Evolutionary conservation across 164 flowering plant species (phyloP).

Genomic region (Nymphaea colorata): DNA sequence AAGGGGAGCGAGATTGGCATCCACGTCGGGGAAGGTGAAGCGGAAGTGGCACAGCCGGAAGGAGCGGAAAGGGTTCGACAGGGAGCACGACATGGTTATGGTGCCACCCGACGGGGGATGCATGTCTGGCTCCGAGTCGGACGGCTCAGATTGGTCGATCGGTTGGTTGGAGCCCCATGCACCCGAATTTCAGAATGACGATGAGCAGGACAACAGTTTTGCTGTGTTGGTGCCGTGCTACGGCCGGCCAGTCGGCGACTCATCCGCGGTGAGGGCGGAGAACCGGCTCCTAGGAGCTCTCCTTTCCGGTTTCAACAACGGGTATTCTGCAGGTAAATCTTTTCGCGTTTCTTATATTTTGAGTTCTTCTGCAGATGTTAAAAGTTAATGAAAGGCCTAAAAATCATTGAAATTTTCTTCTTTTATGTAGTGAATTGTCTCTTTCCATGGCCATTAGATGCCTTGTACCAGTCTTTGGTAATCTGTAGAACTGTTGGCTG

Average conservation of each 20-base stretch:
- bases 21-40: slow-evolving; percentile 44
- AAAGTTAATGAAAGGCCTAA: too few relatives aligned
- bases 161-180: slow-evolving; percentile 95
- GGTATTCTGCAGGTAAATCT: slow-evolving; percentile 43
- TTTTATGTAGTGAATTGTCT: neutral
- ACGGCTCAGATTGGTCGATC: slow-evolving; percentile 82
- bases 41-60: slow-evolving; percentile 69
- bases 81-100: slow-evolving; percentile 67
- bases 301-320: slow-evolving; percentile 24
- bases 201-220: slow-evolving; percentile 53
- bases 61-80: slow-evolving; percentile 45
- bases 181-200: slow-evolving; percentile 58
- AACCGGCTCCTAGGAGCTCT: slow-evolving; percentile 33
- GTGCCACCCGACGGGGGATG: slow-evolving; percentile 85
- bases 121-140: slow-evolving; percentile 75
- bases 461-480: too few relatives aligned
- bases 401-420: neutral
- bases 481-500: too few relatives aligned
- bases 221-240: slow-evolving; percentile 88
- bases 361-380: neutral
- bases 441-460: too few relatives aligned
- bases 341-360: slow-evolving; percentile 1
- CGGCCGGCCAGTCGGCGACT: slow-evolving; percentile 30
- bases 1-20: slow-evolving; percentile 17
- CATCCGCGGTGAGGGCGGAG: slow-evolving; percentile 17